Conservation (phyloP, 352 stramenopile species). For the Globisporangium parvum region DNA sequence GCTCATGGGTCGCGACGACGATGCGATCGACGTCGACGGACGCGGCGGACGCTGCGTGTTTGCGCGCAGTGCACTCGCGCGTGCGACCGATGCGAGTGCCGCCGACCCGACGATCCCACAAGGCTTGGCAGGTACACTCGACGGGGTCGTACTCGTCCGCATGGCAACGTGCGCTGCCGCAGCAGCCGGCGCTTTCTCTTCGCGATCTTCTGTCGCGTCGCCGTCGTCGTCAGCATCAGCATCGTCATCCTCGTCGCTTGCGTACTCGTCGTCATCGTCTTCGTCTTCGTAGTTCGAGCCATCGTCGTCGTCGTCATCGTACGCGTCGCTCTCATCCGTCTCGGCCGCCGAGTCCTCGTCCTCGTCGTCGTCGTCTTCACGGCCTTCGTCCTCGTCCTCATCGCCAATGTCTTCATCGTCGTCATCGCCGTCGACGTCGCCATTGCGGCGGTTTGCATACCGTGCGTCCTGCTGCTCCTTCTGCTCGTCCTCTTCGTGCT, state of each 20-base stretch:
- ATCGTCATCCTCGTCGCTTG: constrained; percentile 3
- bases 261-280: constrained; percentile 8
- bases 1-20: constrained; percentile 52
- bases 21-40: constrained; percentile 41
- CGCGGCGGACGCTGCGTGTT: constrained; percentile 30
- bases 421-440: constrained; percentile 8
- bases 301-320: constrained; percentile 18
- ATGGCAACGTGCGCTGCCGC: constrained; percentile 11
- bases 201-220: neutral
- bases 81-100: constrained; percentile 1
- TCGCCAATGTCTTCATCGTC: constrained; percentile 23
- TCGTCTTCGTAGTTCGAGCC: constrained; percentile 18
- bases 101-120: constrained; percentile 9
- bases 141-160: constrained; percentile 10
- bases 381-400: constrained; percentile 14
- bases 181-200: constrained; percentile 1
- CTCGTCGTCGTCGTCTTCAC: constrained; percentile 14
- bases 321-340: constrained; percentile 8
- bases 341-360: constrained; percentile 15
- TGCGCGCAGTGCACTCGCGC: constrained; percentile 10
- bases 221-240: constrained; percentile 5
- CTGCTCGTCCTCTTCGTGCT: constrained; percentile 3
- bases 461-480: neutral
- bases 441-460: constrained; percentile 14
- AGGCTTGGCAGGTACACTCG: constrained; percentile 4